Conservation (phyloP, 2,329 filamentous ascomycete genomes). For the Aspergillus pseudonomiae region DNA sequence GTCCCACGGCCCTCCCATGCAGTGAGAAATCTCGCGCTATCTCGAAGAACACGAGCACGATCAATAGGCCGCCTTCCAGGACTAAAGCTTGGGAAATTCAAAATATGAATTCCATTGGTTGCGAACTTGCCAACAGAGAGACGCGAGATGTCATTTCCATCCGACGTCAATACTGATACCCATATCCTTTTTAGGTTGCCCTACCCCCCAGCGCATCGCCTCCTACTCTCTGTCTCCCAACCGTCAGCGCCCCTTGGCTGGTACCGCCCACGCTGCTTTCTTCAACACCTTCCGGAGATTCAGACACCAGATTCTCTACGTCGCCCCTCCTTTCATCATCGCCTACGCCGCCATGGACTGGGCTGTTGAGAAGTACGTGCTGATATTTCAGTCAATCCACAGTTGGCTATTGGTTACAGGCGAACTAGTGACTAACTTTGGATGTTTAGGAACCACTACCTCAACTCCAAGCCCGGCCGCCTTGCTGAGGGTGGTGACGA, state of each 20-base stretch:
- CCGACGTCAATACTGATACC: not conserved
- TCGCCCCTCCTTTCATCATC: conserved; percentile 74
- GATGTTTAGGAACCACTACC: conserved; percentile 50
- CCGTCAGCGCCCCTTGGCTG: conserved; percentile 84
- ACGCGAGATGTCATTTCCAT: not conserved
- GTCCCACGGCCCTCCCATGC: conserved; percentile 40
- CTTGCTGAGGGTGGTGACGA: conserved; percentile 39
- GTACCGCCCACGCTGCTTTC: conserved; percentile 75
- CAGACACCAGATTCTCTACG: conserved; percentile 84
- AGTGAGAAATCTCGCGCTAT: not conserved
- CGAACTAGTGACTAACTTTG: not conserved
- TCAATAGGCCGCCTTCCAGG: not conserved
- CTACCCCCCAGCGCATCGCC: conserved; percentile 59
- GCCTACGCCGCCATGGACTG: conserved; percentile 86
- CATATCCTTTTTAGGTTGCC: conserved; percentile 30
- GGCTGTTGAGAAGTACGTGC: conserved; percentile 81
- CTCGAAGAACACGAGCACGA: conserved; percentile 4
- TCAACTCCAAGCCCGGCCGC: conserved; percentile 55
- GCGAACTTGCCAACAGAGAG: not conserved
- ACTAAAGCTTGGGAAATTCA: not conserved
- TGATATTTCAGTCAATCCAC: too few relatives aligned
- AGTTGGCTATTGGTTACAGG: not conserved
- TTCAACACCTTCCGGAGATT: conserved; percentile 95
- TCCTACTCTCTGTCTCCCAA: conserved; percentile 81
- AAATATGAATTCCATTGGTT: not conserved